Percentiles rank a stretch among this genome's conserved stretches.
phyloP scores from a whole-genome alignment of 306 rosid genomes.

The Trifolium dubium region DNA sequence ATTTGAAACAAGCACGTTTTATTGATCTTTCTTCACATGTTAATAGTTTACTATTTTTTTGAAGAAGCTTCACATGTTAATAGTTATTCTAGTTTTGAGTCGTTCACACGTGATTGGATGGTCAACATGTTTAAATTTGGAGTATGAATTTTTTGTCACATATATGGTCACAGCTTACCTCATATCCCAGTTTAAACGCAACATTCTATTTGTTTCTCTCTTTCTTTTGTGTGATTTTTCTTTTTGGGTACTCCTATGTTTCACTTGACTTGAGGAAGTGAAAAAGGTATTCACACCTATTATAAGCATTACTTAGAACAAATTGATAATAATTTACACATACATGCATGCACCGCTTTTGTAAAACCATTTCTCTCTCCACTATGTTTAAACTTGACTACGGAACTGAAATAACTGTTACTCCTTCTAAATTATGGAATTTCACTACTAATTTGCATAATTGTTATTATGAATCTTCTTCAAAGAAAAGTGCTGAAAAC shows the following conservation, averaged over 20 bases:
- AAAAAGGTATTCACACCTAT: too few relatives aligned
- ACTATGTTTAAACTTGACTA: too few relatives aligned
- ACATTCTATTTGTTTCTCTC: not conserved
- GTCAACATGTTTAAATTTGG: slow-evolving; percentile 41
- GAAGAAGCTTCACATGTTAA: not conserved
- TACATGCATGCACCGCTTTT: too few relatives aligned
- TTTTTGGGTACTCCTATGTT: not conserved
- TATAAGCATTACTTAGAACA: too few relatives aligned
- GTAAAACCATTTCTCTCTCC: too few relatives aligned
- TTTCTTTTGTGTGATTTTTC: not conserved
- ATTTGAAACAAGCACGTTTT: slow-evolving; percentile 38
- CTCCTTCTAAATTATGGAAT: too few relatives aligned
- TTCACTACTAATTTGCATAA: too few relatives aligned
- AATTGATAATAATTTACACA: too few relatives aligned
- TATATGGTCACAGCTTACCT: slow-evolving; percentile 35
- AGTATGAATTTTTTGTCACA: not conserved
- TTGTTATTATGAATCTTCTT: too few relatives aligned
- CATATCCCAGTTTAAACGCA: slow-evolving; percentile 3
- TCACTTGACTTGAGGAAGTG: slow-evolving; percentile 14
- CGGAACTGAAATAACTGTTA: too few relatives aligned
- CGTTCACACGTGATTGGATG: slow-evolving; percentile 46
- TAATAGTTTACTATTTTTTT: too few relatives aligned
- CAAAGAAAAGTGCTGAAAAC: too few relatives aligned
- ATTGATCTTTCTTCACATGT: not conserved
- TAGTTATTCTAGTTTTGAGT: slow-evolving; percentile 12